Conservation (phyloP, 805 yeast genomes). For the Lachancea fermentati region DNA sequence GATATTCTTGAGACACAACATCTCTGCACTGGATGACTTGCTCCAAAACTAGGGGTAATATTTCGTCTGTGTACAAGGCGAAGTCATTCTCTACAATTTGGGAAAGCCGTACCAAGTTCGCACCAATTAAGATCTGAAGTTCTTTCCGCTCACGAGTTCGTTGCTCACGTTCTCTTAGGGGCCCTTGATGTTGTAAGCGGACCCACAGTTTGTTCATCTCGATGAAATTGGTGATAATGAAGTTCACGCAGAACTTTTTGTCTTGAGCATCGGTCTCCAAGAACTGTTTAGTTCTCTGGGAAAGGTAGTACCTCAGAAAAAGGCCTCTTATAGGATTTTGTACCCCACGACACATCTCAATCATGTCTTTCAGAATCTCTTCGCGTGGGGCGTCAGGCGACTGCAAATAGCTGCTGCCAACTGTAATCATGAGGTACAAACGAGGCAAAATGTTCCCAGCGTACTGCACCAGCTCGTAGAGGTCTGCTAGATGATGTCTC, state of each 20-base stretch:
- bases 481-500: slow-evolving; percentile 70
- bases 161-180: slow-evolving; percentile 69
- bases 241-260: slow-evolving; percentile 44
- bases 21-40: slow-evolving; percentile 92
- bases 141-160: slow-evolving; percentile 79
- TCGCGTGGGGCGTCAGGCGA: slow-evolving; percentile 70
- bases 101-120: slow-evolving; percentile 82
- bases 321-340: slow-evolving; percentile 93
- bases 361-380: slow-evolving; percentile 91
- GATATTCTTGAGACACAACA: slow-evolving; percentile 84
- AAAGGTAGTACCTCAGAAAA: slow-evolving; percentile 80
- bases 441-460: slow-evolving; percentile 92
- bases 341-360: slow-evolving; percentile 96
- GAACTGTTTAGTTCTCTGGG: slow-evolving; percentile 65
- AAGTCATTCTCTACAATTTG: slow-evolving; percentile 74
- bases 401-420: slow-evolving; percentile 84
- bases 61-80: slow-evolving; percentile 39
- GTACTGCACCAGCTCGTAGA: slow-evolving; percentile 92
- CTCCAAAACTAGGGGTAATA: slow-evolving; percentile 77
- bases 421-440: slow-evolving; percentile 88
- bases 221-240: slow-evolving; percentile 78
- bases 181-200: slow-evolving; percentile 92
- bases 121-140: slow-evolving; percentile 85
- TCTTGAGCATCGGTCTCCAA: slow-evolving; percentile 25
- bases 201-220: slow-evolving; percentile 99